Base-by-base conservation (phyloP, 2,329 filamentous ascomycete genomes). In the Hypoxylon sp. region DNA sequence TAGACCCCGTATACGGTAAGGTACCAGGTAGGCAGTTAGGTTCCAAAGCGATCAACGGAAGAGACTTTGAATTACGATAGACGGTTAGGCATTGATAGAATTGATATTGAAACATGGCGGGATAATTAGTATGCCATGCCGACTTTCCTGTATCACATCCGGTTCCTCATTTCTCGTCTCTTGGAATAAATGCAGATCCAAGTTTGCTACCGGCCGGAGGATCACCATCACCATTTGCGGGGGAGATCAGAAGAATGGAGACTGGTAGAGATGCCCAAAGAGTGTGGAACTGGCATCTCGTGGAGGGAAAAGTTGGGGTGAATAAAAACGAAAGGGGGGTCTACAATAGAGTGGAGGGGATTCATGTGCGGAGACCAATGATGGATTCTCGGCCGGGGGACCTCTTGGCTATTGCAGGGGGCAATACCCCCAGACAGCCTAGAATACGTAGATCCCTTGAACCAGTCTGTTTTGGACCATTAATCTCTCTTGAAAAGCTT, bases 361-460 rank as follows among this genome's bases (percentile, higher is more conserved):
- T 56, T 58, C 43, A 34, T 48, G 30, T 66, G 63, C 63, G 67
- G 67, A 64, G 60, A 62, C 67, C 66, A 68, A 68, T 68, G 14
- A 66, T 43, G 56, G 43, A 46, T n/a, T 46, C 52, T 43, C 45
- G 19, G 19, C 43, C 60, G 60, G 46, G 59, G 59, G 16, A n/a
- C 25, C 19, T 34, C 45, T 65, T 61, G 51, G 56, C 46, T 53
- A 30, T 55, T 54, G 12, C 58, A 55, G 29, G 60, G 64, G 27
- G 61, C 25, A 30, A 45, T 32, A 50, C 58, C 19, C 45, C n/a
- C 11, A 41, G 16, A 41, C 37, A 19, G 37, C 37, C 37, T 19
- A 11, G n/a, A 19, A 30, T 53, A 21, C 37, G 8, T 43, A 30
- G 23, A 30, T 29, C 25, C 34, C 25, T 43, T 39, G 27, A 27